Percentiles rank a stretch among this genome's conserved stretches.
Evolutionary conservation across 208 protist genomes (phyloP).

Genomic region (Acanthamoeba sp.): DNA sequence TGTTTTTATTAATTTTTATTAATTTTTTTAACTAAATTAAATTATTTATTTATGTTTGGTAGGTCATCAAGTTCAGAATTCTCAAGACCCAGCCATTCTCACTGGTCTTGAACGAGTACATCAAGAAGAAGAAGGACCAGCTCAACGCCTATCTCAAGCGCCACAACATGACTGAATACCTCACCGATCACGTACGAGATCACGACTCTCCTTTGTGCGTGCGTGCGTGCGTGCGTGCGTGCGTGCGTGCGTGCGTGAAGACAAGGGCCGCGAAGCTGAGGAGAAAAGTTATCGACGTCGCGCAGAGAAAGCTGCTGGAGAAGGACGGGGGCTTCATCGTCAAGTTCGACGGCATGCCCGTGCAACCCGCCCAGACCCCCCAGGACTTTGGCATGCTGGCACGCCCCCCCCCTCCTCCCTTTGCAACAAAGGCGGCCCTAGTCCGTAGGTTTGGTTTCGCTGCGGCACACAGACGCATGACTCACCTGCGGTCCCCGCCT

Average conservation of each 20-base stretch:
- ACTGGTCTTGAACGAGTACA: slow-evolving; percentile 11
- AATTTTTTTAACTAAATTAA: too few species aligned
- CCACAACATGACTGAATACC: not conserved
- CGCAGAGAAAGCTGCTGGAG: slow-evolving; percentile 13
- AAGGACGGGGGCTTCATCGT: not conserved
- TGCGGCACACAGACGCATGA: too few species aligned
- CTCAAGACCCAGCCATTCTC: not conserved
- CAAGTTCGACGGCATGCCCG: slow-evolving; percentile 37
- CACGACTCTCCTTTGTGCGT: too few species aligned
- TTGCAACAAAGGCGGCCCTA: too few species aligned
- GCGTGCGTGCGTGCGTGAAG: too few species aligned
- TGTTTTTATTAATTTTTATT: too few species aligned
- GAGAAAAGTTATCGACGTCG: too few species aligned
- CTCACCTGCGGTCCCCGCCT: too few species aligned
- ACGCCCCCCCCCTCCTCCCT: not conserved
- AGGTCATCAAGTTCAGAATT: not conserved
- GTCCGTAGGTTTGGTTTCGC: too few species aligned
- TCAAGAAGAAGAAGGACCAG: not conserved
- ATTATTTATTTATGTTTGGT: too few species aligned
- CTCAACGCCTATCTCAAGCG: not conserved
- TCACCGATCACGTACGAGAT: not conserved
- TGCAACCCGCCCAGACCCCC: not conserved
- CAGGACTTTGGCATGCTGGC: slow-evolving; percentile 2
- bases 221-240: too few species aligned
- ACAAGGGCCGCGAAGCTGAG: too few species aligned